Percentiles rank a stretch among this genome's conserved stretches.
Evolutionary conservation across 805 yeast genomes (phyloP).

Genomic region (Pichia exigua): DNA sequence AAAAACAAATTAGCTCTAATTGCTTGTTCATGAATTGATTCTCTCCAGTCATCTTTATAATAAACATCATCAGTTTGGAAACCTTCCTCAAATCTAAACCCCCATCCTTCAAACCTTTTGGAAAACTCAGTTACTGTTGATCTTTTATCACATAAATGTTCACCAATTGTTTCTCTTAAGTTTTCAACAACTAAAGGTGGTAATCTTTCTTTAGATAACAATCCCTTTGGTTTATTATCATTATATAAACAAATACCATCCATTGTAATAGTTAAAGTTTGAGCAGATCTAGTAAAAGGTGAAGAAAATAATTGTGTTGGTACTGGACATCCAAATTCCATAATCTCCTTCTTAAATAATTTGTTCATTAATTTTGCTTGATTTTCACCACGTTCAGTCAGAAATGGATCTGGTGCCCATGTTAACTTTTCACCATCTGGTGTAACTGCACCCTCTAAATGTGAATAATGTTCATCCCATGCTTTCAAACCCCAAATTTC

Average conservation of each 20-base stretch:
- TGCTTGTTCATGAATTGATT: conserved; percentile 41
- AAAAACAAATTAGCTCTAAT: conserved; percentile 40
- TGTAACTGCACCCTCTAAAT: conserved; percentile 31
- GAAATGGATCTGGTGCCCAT: conserved; percentile 56
- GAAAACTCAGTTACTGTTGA: conserved; percentile 17
- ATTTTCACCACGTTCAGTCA: conserved; percentile 45
- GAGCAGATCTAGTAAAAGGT: conserved; percentile 58
- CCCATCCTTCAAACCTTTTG: conserved; percentile 33
- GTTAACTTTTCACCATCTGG: conserved; percentile 39
- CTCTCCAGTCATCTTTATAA: conserved; percentile 40
- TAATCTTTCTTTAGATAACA: conserved; percentile 12
- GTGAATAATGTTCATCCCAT: conserved; percentile 54
- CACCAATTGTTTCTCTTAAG: conserved; percentile 55
- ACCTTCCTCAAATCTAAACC: conserved; percentile 37
- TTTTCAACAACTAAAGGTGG: conserved; percentile 34
- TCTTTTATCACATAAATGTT: conserved; percentile 53
- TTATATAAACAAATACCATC: conserved; percentile 28
- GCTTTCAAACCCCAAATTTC: conserved; percentile 44
- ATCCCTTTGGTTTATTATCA: conserved; percentile 6
- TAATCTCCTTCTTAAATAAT: conserved; percentile 37
- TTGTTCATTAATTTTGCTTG: conserved; percentile 46
- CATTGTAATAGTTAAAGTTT: conserved; percentile 49
- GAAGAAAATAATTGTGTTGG: conserved; percentile 51
- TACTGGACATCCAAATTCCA: conserved; percentile 40
- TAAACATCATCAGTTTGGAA: conserved; percentile 43